Base-by-base conservation (phyloP, 371 early-diverging fungal species). In the Mucor racemosus region DNA sequence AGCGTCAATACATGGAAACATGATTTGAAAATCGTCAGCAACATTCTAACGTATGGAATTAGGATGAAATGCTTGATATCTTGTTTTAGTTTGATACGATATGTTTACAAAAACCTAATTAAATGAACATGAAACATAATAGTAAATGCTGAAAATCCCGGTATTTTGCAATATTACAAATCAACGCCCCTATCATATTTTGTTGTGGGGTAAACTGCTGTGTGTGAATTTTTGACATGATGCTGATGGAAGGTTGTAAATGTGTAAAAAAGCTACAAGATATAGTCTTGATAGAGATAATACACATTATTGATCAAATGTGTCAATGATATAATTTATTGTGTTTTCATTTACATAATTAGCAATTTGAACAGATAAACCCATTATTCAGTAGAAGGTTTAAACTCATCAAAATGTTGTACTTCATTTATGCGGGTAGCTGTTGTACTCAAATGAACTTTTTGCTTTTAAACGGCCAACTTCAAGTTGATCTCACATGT, bases 401-500 rank as follows among this genome's bases (percentile, higher is more conserved):
- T 11, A 50, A 50, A 50, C 50, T 50, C 50, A 50, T 21, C 13
- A 11, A 19, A 4, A 48, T 26, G 50, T 50, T 26, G 50, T 11
- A 50, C 26, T 50, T 50, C 26, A 50, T 50, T 50, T 11, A 50
- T 50, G 50, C 50, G 10, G 19, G 21, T 26, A 4, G 3, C 21
- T 50, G 50, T 50, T 21, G 50, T 19, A 50, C 50, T 26, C 13
- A 4, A 50, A 11, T 21, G 50, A 21, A 4, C 26, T 21, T 50
- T 21, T 50, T 50, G 48, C 4, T 0, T 9, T 6, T n/a, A 7
- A 50, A 26, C 26, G 26, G 50, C 11, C 10, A 50, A 50, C 21
- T 13, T n/a, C 44, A 44, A 44, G 15, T 50, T 50, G 50, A 50
- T 50, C 50, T 50, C 50, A 50, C 50, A 50, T 50, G 50, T 21